These are phyloP conservation scores for Didymosphaeria variabile DNA, from an alignment of 2,329 filamentous ascomycete species.

Conservation along the genomic window DNA sequence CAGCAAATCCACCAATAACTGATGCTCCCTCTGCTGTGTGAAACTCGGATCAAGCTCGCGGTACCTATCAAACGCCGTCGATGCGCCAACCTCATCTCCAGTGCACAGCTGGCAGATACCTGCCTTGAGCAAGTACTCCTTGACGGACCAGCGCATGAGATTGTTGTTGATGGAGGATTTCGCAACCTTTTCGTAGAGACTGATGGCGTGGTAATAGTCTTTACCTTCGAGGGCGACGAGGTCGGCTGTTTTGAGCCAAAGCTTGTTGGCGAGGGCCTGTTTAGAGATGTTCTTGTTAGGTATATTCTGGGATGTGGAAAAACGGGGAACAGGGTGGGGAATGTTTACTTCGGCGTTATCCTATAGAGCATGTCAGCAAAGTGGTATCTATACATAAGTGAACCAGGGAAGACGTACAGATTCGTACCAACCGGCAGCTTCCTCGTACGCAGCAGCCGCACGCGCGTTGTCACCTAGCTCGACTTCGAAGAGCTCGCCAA, in stretches of 20 bases:
- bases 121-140: slow-evolving; percentile 94
- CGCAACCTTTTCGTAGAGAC: slow-evolving; percentile 80
- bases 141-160: slow-evolving; percentile 70
- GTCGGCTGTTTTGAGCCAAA: slow-evolving; percentile 91
- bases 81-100: slow-evolving; percentile 79
- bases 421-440: slow-evolving; percentile 89
- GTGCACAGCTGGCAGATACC: slow-evolving; percentile 86
- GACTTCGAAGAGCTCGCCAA: slow-evolving; percentile 85
- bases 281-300: slow-evolving; percentile 30
- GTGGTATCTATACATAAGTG: neutral
- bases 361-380: slow-evolving; percentile 34
- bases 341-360: slow-evolving; percentile 48
- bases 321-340: slow-evolving; percentile 13
- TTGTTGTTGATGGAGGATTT: slow-evolving; percentile 83
- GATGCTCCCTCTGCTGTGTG: slow-evolving; percentile 77
- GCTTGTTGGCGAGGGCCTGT: slow-evolving; percentile 82
- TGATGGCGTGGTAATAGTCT: slow-evolving; percentile 65
- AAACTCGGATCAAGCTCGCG: slow-evolving; percentile 73
- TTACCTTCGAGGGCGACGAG: slow-evolving; percentile 82
- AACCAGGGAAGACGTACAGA: slow-evolving; percentile 35
- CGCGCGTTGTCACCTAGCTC: slow-evolving; percentile 80
- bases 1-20: slow-evolving; percentile 79
- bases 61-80: slow-evolving; percentile 84
- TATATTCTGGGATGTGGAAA: slow-evolving; percentile 22
- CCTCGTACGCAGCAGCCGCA: slow-evolving; percentile 84